Base-by-base conservation (phyloP, 345 rosid species). In the Draba incana region DNA sequence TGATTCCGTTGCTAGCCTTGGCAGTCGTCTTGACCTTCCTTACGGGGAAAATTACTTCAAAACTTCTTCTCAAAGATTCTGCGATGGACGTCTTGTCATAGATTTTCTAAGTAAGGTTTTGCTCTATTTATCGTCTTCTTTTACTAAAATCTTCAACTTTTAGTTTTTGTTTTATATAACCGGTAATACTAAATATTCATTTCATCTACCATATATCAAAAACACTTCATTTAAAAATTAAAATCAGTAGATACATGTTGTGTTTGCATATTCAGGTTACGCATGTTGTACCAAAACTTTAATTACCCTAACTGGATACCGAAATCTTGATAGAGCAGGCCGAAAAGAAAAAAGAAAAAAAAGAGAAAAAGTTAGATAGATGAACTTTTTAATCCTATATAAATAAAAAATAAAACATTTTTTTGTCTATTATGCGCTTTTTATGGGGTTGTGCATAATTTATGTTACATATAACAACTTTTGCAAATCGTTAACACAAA, bases 71-170 rank as follows among this genome's bases (percentile, higher is more conserved):
- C 85, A 81, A 46, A 86, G 97, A 73, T 80, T 84, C 42, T 86
- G 81, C 42, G 90, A 90, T 52, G 92, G 92, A 43, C 88, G 85
- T 38, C 87, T 88, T 66, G 16, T 86, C 8, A 30, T 88, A 4
- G 95, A 90, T 78, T 80, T 80, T 45, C 66, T 84, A 54, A 79
- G 94, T 81, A 83, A 81, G 73, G 73, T 1, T 10, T 55, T 31
- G 4, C 3, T 8, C 2, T 27, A 10, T 44, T 12, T 37, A 28
- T 7, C 37, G 1, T 16, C 4, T 6, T 14, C 3, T 54, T 23
- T 20, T n/a, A 30, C 28, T 15, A 11, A 23, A 11, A 8, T 33
- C 5, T 41, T 30, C 5, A 41, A 9, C 25, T 8, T 49, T 35
- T 35, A n/a, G 7, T 52, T 48, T 46, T 1, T 43, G 3, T 33